These are phyloP conservation scores for Cerrena zonata DNA, from an alignment of 1,284 basidiomycete genomes.

Conservation along the genomic window DNA sequence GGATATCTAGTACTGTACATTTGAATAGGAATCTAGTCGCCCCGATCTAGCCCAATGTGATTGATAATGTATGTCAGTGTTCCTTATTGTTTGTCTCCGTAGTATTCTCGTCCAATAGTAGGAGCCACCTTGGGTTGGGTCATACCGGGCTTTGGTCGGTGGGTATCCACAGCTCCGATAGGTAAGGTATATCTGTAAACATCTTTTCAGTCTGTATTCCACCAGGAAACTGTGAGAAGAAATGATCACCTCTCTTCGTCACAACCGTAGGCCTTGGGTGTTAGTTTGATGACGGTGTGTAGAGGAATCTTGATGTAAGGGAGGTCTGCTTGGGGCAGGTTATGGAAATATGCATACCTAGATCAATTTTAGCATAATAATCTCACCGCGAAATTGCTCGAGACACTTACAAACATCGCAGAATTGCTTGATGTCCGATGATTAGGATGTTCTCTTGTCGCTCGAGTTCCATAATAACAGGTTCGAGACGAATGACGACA, in stretches of 20 bases:
- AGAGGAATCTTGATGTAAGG: slow-evolving; percentile 97
- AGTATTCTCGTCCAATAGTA: slow-evolving; percentile 33
- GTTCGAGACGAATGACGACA: slow-evolving; percentile 92
- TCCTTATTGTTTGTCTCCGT: slow-evolving; percentile 15
- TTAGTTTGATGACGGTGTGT: slow-evolving; percentile 97
- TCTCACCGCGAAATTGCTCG: background rate
- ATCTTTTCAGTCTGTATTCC: background rate
- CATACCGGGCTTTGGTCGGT: slow-evolving; percentile 78
- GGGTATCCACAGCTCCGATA: slow-evolving; percentile 89
- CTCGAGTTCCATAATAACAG: slow-evolving; percentile 98
- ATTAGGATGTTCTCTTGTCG: slow-evolving; percentile 95
- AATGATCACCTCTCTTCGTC: slow-evolving; percentile 81
- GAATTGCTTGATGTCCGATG: slow-evolving; percentile 93
- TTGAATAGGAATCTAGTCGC: no score
- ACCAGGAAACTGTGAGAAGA: slow-evolving; percentile 1
- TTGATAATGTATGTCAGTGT: background rate
- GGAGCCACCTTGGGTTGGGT: slow-evolving; percentile 26
- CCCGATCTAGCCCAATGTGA: no score
- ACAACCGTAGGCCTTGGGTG: slow-evolving; percentile 97
- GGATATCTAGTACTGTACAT: no score
- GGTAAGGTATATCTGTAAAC: slow-evolving; percentile 71
- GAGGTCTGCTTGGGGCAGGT: slow-evolving; percentile 86
- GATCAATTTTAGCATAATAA: background rate
- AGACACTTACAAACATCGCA: slow-evolving; percentile 73
- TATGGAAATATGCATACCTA: slow-evolving; percentile 92